A percentile compares a stretch with the other conserved stretches of the same genome.
Evolutionary conservation across 2,329 filamentous ascomycete species (phyloP).

Genomic region (Microcera coccophila): DNA sequence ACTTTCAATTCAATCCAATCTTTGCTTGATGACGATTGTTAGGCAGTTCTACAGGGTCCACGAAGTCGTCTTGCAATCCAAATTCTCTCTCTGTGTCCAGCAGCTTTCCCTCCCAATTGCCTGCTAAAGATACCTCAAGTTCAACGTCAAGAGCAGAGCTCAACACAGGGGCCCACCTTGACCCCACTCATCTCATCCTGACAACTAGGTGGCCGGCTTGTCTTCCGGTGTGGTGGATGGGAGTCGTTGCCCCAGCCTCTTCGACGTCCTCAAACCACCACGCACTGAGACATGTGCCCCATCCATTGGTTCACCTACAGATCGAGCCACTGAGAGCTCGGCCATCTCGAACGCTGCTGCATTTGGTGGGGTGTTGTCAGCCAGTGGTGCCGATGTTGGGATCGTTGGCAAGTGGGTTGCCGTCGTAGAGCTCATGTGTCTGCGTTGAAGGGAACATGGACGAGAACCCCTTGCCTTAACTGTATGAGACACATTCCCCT

Average conservation of each 20-base stretch:
- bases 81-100: too few relatives aligned
- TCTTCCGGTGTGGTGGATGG: constrained; percentile 27
- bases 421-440: constrained; percentile 13
- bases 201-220: constrained; percentile 13
- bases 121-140: too few relatives aligned
- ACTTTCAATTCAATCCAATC: too few relatives aligned
- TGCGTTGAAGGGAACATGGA: neutral
- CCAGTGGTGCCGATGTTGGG: constrained; percentile 20
- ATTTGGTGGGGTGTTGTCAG: constrained; percentile 23
- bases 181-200: constrained; percentile 19
- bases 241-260: constrained; percentile 19
- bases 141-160: too few relatives aligned
- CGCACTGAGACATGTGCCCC: constrained; percentile 37
- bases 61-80: too few relatives aligned
- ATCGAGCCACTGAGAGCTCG: neutral
- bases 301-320: constrained; percentile 39
- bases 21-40: too few relatives aligned
- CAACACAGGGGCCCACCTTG: neutral
- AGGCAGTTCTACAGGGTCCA: too few relatives aligned
- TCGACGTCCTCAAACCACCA: constrained; percentile 23
- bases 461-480: too few relatives aligned
- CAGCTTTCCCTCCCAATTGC: too few relatives aligned
- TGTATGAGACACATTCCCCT: too few relatives aligned
- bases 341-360: constrained; percentile 7
- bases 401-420: constrained; percentile 16